Base-by-base conservation (phyloP, 1,284 basidiomycete species). In the Agaricales sp. region DNA sequence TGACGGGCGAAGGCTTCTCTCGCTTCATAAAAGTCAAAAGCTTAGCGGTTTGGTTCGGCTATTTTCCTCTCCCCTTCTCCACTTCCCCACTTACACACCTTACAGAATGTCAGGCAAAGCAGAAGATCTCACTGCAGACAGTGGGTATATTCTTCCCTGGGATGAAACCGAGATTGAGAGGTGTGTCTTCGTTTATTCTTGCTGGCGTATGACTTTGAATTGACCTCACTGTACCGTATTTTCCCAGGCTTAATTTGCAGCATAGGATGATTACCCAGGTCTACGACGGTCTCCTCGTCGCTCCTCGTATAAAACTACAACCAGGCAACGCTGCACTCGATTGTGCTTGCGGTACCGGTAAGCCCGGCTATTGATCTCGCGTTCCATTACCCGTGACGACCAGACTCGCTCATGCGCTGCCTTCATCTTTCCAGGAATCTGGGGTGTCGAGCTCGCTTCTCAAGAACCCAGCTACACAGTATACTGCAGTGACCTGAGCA, bases 281-380 rank as follows among this genome's bases (percentile, higher is more conserved):
- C 1, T 58, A 57, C 50, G 58, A 52, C 11, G 46, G 54, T 26
- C 53, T 50, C 12, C 35, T 59, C 24, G 25, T 60, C 2, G 39
- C 55, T 8, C 50, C 58, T 0, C 53, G 55, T 6, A 39, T 61
- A 0, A n/a, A 43, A 4, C 46, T 61, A 16, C 35, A 37, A 8
- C 14, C 46, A 6, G 52, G 26, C 16, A 57, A 59, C 45, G 52
- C 54, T 39, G 52, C 61, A n/a, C 52, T 61, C n/a, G 60, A 63
- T 44, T 55, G 50, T 39, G 61, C 55, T 11, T 54, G 57, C 11
- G 61, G 60, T 1, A 54, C 57, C 26, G 60, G 61, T 59, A 37
- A 37, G 52, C 39, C 18, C 11, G 23, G 12, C 43, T 21, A n/a
- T 13, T 11, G 20, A 18, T 35, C 4, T 3, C 13, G 8, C 16